A percentile compares a stretch with the other conserved stretches of the same genome.
These are phyloP conservation scores for Oxyria digyna DNA, from an alignment of 148 eudicot genomes.

Conservation along the genomic window DNA sequence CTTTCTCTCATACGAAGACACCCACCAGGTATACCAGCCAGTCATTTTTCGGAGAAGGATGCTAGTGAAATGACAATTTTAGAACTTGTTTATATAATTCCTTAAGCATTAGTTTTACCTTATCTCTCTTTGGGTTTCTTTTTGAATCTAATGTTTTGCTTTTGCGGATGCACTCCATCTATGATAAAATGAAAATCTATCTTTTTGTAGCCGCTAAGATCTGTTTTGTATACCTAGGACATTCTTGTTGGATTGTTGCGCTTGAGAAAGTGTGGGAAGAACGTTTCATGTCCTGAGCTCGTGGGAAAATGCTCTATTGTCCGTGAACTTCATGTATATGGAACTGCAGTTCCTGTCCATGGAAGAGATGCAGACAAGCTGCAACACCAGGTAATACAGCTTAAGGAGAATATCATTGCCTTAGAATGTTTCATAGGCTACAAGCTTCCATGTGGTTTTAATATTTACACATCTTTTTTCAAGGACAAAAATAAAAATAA, in stretches of 20 bases:
- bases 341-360: conserved; percentile 98
- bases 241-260: conserved; percentile 94
- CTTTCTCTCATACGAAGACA: conserved; percentile 93
- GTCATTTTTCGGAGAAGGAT: neutral
- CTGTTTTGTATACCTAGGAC: conserved; percentile 35
- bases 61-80: neutral
- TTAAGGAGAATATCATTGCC: neutral
- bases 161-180: neutral
- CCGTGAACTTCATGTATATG: conserved; percentile 95
- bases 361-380: conserved; percentile 87
- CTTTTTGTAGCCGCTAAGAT: neutral
- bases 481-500: neutral
- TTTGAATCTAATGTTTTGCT: neutral
- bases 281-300: conserved; percentile 86
- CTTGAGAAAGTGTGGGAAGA: conserved; percentile 75
- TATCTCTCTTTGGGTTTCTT: neutral
- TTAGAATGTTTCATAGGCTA: neutral
- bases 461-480: neutral
- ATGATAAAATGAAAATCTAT: neutral
- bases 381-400: conserved; percentile 72
- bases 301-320: conserved; percentile 84
- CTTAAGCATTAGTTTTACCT: no score
- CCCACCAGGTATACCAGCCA: conserved; percentile 49
- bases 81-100: neutral
- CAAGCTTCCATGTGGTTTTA: neutral